Percentiles rank a stretch among this genome's conserved stretches.
Evolutionary conservation across 1,139 yeast genomes (phyloP).

Genomic region (Pichia sp.): DNA sequence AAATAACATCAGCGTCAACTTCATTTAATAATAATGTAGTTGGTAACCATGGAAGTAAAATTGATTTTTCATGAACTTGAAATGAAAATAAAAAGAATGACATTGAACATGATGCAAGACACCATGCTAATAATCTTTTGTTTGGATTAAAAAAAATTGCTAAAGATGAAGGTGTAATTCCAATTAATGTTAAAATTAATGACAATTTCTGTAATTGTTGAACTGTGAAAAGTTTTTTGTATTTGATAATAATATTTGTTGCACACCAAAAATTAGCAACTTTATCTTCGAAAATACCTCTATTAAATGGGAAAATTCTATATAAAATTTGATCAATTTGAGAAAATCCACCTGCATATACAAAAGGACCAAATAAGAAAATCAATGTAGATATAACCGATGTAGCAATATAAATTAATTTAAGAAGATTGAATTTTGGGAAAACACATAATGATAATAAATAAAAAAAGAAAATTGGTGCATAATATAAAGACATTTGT

Average conservation of each 20-base stretch:
- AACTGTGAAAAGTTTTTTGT: conserved; percentile 49
- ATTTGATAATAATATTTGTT: conserved; percentile 68
- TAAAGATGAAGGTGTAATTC: conserved; percentile 62
- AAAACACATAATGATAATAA: conserved; percentile 46
- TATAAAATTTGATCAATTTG: conserved; percentile 32
- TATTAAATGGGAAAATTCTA: conserved; percentile 82
- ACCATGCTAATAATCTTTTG: conserved; percentile 55
- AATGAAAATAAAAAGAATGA: conserved; percentile 85
- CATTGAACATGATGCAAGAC: conserved; percentile 78
- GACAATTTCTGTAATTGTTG: conserved; percentile 59
- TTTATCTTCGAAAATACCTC: conserved; percentile 97
- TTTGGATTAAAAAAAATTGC: conserved; percentile 46
- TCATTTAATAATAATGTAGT: conserved; percentile 61
- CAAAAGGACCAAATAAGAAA: conserved; percentile 56
- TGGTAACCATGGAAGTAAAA: conserved; percentile 81
- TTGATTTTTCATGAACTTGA: conserved; percentile 93
- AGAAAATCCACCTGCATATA: conserved; percentile 34
- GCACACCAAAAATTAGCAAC: conserved; percentile 98
- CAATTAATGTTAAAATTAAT: conserved; percentile 53
- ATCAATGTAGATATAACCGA: conserved; percentile 54
- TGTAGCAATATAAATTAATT: conserved; percentile 54
- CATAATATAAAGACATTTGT: conserved; percentile 92
- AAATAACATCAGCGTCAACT: conserved; percentile 52
- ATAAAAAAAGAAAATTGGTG: conserved; percentile 81
- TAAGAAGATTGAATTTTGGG: conserved; percentile 37